These are phyloP conservation scores for Fusarium papillatum DNA, from an alignment of 2,329 filamentous ascomycete species.

Conservation along the genomic window DNA sequence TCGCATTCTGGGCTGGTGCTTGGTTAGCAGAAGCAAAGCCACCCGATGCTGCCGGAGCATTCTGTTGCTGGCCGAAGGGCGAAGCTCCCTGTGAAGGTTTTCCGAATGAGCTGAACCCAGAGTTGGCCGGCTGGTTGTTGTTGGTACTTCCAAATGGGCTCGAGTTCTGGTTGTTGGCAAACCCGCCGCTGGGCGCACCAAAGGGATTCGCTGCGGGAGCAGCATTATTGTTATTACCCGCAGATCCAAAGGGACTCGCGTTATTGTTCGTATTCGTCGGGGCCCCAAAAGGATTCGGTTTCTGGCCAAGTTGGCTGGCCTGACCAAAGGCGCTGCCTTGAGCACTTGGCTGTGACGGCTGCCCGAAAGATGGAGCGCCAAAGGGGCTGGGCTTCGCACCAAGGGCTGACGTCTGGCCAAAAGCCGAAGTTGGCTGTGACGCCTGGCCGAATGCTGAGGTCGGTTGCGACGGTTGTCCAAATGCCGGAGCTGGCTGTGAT, in stretches of 20 bases:
- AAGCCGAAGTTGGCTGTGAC: slow-evolving; percentile 46
- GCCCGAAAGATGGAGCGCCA: slow-evolving; percentile 49
- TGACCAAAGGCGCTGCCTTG: slow-evolving; percentile 50
- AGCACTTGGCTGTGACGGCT: slow-evolving; percentile 48
- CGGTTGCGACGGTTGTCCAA: slow-evolving; percentile 54
- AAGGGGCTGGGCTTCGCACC: slow-evolving; percentile 50
- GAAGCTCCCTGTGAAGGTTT: slow-evolving; percentile 37
- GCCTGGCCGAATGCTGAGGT: slow-evolving; percentile 59
- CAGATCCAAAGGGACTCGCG: slow-evolving; percentile 44
- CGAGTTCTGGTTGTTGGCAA: slow-evolving; percentile 27
- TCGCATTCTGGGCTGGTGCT: slow-evolving; percentile 26
- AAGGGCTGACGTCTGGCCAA: slow-evolving; percentile 51
- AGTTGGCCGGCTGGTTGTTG: slow-evolving; percentile 32
- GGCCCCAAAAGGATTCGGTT: slow-evolving; percentile 54
- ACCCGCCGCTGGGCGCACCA: slow-evolving; percentile 33
- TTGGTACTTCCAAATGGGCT: slow-evolving; percentile 38
- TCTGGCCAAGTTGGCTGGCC: slow-evolving; percentile 51
- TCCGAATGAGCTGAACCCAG: slow-evolving; percentile 43
- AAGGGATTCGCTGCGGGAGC: slow-evolving; percentile 46
- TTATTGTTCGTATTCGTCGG: slow-evolving; percentile 35
- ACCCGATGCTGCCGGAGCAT: slow-evolving; percentile 38
- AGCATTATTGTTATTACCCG: slow-evolving; percentile 36
- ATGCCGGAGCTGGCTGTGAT: slow-evolving; percentile 55
- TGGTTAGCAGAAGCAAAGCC: slow-evolving; percentile 44
- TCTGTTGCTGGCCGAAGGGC: slow-evolving; percentile 39